A percentile compares a stretch with the other conserved stretches of the same genome.
phyloP scores from a whole-genome alignment of 768 basidiomycete species.

The Xerocomus potaroensis region DNA sequence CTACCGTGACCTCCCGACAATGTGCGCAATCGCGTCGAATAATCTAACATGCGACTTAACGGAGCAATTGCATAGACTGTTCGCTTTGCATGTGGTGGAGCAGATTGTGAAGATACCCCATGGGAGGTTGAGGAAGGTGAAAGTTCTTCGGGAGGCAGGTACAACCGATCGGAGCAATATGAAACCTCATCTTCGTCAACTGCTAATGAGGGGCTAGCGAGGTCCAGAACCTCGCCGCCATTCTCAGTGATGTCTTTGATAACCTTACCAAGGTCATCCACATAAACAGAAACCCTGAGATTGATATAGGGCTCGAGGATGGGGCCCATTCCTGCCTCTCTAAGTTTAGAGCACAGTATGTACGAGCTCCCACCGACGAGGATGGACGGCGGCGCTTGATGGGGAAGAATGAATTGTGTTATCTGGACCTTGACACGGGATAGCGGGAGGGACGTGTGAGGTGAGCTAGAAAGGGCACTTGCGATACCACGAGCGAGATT shows the following conservation, averaged over 20 bases:
- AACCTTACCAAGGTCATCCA: constrained; percentile 68
- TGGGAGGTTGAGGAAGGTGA: constrained; percentile 60
- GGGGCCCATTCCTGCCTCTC: constrained; percentile 62
- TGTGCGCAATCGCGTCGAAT: constrained; percentile 71
- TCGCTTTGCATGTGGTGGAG: constrained; percentile 47
- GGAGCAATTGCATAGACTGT: constrained; percentile 71
- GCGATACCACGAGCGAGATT: constrained; percentile 66
- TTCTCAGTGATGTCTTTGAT: constrained; percentile 83
- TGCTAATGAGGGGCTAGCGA: constrained; percentile 38
- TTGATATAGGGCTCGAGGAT: constrained; percentile 76
- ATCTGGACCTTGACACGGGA: constrained; percentile 61
- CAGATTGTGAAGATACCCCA: constrained; percentile 25
- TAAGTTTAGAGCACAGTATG: constrained; percentile 59
- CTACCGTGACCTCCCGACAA: constrained; percentile 77
- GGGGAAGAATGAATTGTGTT: constrained; percentile 39
- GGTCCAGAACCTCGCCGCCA: constrained; percentile 72
- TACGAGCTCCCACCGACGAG: constrained; percentile 62
- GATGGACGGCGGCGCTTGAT: constrained; percentile 43
- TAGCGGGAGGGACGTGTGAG: constrained; percentile 69
- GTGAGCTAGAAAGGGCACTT: constrained; percentile 71
- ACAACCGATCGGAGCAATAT: constrained; percentile 60
- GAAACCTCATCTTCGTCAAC: constrained; percentile 37
- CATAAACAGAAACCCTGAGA: constrained; percentile 63
- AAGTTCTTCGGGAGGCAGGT: constrained; percentile 70
- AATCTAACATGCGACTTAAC: constrained; percentile 78